phyloP scores from a whole-genome alignment of 169 alveolate genomes.

The Plasmodium adleri region DNA sequence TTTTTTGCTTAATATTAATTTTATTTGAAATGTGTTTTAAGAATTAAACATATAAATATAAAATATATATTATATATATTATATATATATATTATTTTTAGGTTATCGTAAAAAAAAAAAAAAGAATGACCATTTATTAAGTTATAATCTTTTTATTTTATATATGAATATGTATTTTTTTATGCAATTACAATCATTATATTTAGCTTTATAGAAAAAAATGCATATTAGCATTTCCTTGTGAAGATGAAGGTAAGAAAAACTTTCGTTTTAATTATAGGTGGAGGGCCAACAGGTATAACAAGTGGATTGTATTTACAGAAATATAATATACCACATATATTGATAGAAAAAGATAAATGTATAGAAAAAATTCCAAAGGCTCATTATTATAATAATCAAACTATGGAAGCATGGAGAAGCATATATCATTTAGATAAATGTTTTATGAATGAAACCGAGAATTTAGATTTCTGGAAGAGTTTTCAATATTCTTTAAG shows the following conservation, averaged over 20 bases:
- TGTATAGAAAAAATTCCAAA: constrained; percentile 88
- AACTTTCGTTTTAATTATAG: constrained; percentile 90
- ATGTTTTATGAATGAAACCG: constrained; percentile 78
- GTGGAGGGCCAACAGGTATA: constrained; percentile 96
- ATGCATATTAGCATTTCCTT: too few relatives aligned
- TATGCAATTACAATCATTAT: too few relatives aligned
- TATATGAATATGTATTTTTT: too few relatives aligned
- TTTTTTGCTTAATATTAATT: too few relatives aligned
- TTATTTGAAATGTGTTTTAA: too few relatives aligned
- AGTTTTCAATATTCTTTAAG: constrained; percentile 77
- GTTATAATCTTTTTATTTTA: too few relatives aligned
- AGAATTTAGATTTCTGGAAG: constrained; percentile 57
- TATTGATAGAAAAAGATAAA: constrained; percentile 87
- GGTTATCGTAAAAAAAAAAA: too few relatives aligned
- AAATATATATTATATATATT: too few relatives aligned
- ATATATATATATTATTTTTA: too few relatives aligned
- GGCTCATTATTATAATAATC: constrained; percentile 93
- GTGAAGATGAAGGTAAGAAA: constrained; percentile 46
- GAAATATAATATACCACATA: constrained; percentile 86
- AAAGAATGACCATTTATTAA: too few relatives aligned
- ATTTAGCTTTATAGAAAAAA: too few relatives aligned
- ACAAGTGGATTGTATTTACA: constrained; percentile 90
- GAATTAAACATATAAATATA: too few relatives aligned
- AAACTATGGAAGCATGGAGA: constrained; percentile 92
- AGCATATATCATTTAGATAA: constrained; percentile 71